A percentile compares a stretch with the other conserved stretches of the same genome.
Evolutionary conservation across 164 flowering plant genomes (phyloP).

Genomic region (Piper betle): DNA sequence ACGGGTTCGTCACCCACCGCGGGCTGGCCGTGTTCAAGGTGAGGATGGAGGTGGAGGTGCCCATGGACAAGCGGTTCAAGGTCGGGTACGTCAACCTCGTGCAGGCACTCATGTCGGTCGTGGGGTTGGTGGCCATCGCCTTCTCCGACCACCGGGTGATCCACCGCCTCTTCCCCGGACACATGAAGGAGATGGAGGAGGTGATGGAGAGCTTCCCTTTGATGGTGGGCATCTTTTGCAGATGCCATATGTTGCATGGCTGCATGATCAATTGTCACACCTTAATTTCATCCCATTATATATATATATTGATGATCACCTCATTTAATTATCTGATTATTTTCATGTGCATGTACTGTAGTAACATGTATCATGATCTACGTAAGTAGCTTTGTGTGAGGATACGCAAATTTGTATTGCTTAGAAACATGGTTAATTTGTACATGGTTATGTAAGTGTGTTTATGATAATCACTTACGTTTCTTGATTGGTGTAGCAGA

Average conservation of each 20-base stretch:
- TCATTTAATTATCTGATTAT: too few relatives aligned
- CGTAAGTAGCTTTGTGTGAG: too few relatives aligned
- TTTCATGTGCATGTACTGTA: too few relatives aligned
- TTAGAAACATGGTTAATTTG: too few relatives aligned
- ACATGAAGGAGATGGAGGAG: constrained; percentile 31
- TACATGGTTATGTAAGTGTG: too few relatives aligned
- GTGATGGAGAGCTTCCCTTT: constrained; percentile 24
- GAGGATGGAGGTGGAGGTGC: constrained; percentile 42
- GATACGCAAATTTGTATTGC: too few relatives aligned
- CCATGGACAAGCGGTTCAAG: constrained; percentile 49
- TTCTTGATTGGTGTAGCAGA: too few relatives aligned
- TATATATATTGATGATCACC: too few relatives aligned
- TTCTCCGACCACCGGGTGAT: constrained; percentile 66
- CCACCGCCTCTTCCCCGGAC: constrained; percentile 50
- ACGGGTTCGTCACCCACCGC: constrained; percentile 70
- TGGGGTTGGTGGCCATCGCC: constrained; percentile 73
- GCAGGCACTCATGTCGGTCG: constrained; percentile 68
- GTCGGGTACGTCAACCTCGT: constrained; percentile 59
- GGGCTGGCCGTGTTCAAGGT: constrained; percentile 73
- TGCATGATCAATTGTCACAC: too few relatives aligned
- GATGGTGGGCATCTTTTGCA: constrained; percentile 22
- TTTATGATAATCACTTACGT: too few relatives aligned
- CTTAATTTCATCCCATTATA: too few relatives aligned
- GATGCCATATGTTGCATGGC: constrained; percentile 78
- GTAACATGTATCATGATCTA: too few relatives aligned